Evolutionary conservation across 164 flowering plant genomes (phyloP).

Genomic region (Annona squamosa): DNA sequence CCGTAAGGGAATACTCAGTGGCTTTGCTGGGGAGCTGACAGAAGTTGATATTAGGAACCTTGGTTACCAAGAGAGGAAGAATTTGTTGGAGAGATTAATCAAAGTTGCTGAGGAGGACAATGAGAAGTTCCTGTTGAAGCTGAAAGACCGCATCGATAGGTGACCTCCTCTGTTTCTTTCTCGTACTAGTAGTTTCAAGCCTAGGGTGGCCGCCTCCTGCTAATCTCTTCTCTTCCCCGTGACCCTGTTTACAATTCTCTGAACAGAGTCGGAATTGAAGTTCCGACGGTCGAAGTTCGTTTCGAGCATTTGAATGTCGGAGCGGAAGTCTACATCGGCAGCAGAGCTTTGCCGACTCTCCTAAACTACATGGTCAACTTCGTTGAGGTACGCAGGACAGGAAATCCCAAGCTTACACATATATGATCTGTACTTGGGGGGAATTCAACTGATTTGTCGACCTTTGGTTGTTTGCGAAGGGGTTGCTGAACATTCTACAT

Average conservation of each 20-base stretch:
- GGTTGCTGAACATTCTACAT: constrained; percentile 5
- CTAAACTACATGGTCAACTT: constrained; percentile 25
- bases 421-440: background rate
- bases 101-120: constrained; percentile 82
- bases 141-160: constrained; percentile 70
- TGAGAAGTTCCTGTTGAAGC: constrained; percentile 69
- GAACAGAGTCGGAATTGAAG: constrained; percentile 68
- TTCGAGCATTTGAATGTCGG: constrained; percentile 63
- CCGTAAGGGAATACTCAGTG: constrained; percentile 9
- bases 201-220: background rate
- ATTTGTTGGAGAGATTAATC: constrained; percentile 62
- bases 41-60: constrained; percentile 70
- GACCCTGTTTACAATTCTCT: background rate
- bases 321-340: constrained; percentile 64
- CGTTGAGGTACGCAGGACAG: constrained; percentile 2
- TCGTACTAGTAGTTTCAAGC: background rate
- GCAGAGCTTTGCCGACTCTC: constrained; percentile 73
- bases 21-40: constrained; percentile 16
- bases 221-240: background rate
- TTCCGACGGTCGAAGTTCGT: constrained; percentile 80
- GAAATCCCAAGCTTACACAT: no score
- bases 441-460: no score
- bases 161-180: constrained; percentile 15
- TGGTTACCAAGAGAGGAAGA: constrained; percentile 44
- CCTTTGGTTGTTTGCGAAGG: background rate